phyloP scores from a whole-genome alignment of 164 flowering plant species.

The Piper betle region DNA sequence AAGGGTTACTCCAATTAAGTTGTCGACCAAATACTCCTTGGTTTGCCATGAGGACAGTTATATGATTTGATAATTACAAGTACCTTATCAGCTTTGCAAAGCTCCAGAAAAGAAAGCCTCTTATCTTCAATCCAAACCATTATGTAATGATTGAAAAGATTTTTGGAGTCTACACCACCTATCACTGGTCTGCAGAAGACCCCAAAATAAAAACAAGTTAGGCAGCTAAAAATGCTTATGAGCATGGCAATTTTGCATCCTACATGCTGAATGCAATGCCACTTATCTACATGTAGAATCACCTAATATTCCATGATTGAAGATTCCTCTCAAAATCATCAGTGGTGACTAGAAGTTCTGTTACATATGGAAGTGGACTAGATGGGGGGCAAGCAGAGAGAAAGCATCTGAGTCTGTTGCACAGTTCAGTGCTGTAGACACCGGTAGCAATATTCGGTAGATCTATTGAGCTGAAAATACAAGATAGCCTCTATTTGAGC shows the following conservation, averaged over 20 bases:
- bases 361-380: constrained; percentile 64
- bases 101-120: constrained; percentile 64
- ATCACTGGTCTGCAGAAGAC: constrained; percentile 35
- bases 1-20: no score
- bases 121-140: constrained; percentile 82
- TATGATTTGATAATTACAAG: no score
- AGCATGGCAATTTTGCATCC: not conserved
- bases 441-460: constrained; percentile 74
- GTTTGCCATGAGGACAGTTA: not conserved
- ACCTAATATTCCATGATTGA: constrained; percentile 76
- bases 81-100: constrained; percentile 88
- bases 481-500: not conserved
- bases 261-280: not conserved
- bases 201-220: not conserved
- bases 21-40: not conserved
- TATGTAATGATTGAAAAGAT: constrained; percentile 62
- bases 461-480: constrained; percentile 65
- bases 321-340: constrained; percentile 78
- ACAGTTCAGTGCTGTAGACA: constrained; percentile 73
- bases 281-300: not conserved
- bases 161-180: constrained; percentile 70
- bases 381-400: constrained; percentile 80
- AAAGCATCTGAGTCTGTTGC: constrained; percentile 51
- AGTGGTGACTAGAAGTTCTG: constrained; percentile 63
- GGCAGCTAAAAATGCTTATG: not conserved